Evolutionary conservation across 495 filamentous ascomycete genomes (phyloP), one percentile per base, ranked within the genome.

Genomic region (Talaromyces wortmannii): DNA sequence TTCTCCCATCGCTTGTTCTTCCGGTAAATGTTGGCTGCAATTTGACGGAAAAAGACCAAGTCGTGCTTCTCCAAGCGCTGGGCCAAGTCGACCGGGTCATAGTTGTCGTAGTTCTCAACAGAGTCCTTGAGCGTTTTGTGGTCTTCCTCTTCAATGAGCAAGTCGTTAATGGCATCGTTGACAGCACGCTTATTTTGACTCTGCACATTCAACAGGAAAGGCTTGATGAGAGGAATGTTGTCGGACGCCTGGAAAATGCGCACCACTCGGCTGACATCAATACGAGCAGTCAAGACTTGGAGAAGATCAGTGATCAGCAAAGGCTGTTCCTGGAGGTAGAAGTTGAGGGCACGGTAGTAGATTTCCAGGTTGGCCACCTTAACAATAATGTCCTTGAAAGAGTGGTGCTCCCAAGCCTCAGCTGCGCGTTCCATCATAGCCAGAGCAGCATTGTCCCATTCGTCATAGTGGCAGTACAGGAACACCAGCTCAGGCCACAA

Each of bases 1-100:
- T 97, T 97, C 70, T 95, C 91, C 95, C 95, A 99, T 56, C 95
- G 84, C 85, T 97, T 97, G 78, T 96, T 97, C 82, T 97, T 97
- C 59, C 95, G 90, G 78, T 97, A 99, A 74, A 99, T 97, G 78
- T 82, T 95, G 60, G 95, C 90, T 8, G 95, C 92, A 62, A 97
- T 95, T 75, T 99, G 95, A 60, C 95, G 85, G 87, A 99, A 99
- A 85, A 99, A 99, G 60, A 99, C 90, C 43, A 97, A 80, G 46
- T 97, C 92, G 65, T 99, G 95, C 69, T 89, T 87, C 80, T 99
- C 95, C 12, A 99, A 77, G 46, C 92, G 88, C 67, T 90, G 85
- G 12, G 95, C 95, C 55, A 99, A 85, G n/a, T 94, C 92, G 51
- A 96, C 87, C 16, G 91, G 83, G 67, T 99, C 95, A 61, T 97